phyloP scores from a whole-genome alignment of 2,329 filamentous ascomycete genomes.

The Pseudocercospora cruenta region DNA sequence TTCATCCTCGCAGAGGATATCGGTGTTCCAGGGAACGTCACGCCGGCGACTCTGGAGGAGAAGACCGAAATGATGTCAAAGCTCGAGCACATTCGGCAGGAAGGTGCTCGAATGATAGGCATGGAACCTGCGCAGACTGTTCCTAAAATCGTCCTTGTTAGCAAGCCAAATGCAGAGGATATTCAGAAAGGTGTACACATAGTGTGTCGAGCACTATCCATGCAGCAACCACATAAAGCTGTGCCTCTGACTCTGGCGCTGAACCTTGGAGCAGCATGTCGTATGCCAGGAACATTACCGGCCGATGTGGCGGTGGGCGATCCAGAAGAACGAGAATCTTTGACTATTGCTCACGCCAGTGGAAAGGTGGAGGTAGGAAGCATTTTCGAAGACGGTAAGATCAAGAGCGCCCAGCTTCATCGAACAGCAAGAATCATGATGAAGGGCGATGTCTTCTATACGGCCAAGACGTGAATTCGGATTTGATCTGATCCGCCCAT shows the following conservation, averaged over 20 bases:
- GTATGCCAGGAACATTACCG: constrained; percentile 35
- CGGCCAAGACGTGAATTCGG: constrained; percentile 11
- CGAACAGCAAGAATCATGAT: constrained; percentile 37
- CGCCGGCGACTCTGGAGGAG: constrained; percentile 58
- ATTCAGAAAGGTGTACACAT: constrained; percentile 38
- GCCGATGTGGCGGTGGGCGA: constrained; percentile 19
- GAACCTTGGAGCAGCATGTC: constrained; percentile 47
- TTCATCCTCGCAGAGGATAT: constrained; percentile 63
- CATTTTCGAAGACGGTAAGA: constrained; percentile 28
- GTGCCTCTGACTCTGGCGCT: constrained; percentile 49
- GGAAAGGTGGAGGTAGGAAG: constrained; percentile 36
- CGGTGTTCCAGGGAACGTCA: constrained; percentile 54
- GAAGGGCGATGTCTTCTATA: constrained; percentile 37
- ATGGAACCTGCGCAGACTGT: constrained; percentile 57
- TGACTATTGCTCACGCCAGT: constrained; percentile 36
- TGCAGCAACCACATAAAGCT: constrained; percentile 49
- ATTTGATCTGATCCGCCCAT: background rate
- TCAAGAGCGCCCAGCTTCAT: constrained; percentile 36
- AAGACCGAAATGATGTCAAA: constrained; percentile 53
- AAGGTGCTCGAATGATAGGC: constrained; percentile 65
- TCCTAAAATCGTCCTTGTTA: constrained; percentile 65
- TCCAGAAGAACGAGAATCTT: constrained; percentile 25
- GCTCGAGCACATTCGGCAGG: constrained; percentile 62
- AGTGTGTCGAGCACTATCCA: constrained; percentile 49
- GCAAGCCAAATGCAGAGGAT: constrained; percentile 32